Evolutionary conservation across 495 filamentous ascomycete species (phyloP), one percentile per base, ranked within the genome.

Genomic region (Margaritispora aquatica): DNA sequence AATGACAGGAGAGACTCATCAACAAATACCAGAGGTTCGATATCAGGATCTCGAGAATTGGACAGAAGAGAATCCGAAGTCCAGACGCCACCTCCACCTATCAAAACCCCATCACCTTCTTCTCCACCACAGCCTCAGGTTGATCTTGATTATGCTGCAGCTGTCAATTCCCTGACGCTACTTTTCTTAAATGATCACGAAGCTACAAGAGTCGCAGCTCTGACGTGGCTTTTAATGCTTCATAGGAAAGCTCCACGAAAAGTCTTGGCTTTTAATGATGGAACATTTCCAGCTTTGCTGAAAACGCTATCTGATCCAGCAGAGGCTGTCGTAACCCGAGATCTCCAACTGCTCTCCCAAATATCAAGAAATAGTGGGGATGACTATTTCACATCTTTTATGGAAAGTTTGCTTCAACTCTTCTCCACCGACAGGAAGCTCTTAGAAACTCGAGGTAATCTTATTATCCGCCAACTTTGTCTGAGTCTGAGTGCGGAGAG

Each of bases 171-270:
- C 46, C 82, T 99, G 20, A 99, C 93, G 1, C 69, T 97, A 22
- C 85, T 97, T 55, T 97, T 99, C 69, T 73, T 97, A 48, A 96
- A 97, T 68, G 93, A 97, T 66, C 90, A 97, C 67, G 95, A 97
- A 75, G 91, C 89, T 36, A 97, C 95, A 0, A 83, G 95, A 55
- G 92, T 97, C 27, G 93, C 92, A 26, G 92, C 95, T 5, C 75
- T 99, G 31, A 89, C 88, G 7, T 99, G 95, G 95, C 80, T 99
- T 26, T 89, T 97, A 51, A 96, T 97, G 94, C 77, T 99, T 53
- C 94, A 99, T 68, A 83, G 87, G 47, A 97, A 96, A 73, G 92
- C 94, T 9, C 95, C 94, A 20, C 81, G 88, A 21, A 97, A 96
- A 71, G 90, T 96, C 41, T 80, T 97, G 20, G 92, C 93, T 26